Conservation (phyloP, 106 monocot genomes). For the Dioscorea dumetorum region DNA sequence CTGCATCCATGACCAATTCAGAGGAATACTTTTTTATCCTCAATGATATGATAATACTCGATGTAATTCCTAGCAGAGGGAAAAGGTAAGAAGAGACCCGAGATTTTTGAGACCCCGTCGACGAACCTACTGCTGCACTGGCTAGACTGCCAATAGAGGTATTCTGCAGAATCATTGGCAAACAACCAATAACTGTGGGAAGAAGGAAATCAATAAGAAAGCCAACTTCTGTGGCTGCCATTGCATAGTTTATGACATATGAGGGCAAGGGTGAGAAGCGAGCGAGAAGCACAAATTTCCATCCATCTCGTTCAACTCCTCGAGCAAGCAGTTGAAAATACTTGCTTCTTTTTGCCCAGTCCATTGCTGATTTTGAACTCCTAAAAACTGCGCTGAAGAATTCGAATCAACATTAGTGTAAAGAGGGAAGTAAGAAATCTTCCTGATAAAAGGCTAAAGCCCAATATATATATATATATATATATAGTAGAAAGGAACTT, state of each 20-base stretch:
- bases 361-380: constrained; percentile 75
- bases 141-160: constrained; percentile 94
- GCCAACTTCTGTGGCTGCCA: constrained; percentile 79
- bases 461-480: too few relatives aligned
- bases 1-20: constrained; percentile 35
- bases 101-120: constrained; percentile 47
- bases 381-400: constrained; percentile 56
- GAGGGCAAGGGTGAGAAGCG: constrained; percentile 93
- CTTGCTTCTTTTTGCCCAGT: constrained; percentile 51
- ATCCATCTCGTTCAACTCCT: constrained; percentile 88
- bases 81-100: constrained; percentile 55
- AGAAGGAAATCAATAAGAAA: constrained; percentile 89
- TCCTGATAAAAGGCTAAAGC: too few relatives aligned
- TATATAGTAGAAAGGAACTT: too few relatives aligned
- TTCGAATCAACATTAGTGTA: not conserved
- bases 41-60: constrained; percentile 78
- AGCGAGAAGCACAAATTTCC: constrained; percentile 90
- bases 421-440: too few relatives aligned
- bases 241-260: constrained; percentile 81
- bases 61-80: constrained; percentile 66
- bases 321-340: constrained; percentile 63
- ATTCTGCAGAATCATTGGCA: constrained; percentile 98
- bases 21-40: constrained; percentile 85
- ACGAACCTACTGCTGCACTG: constrained; percentile 62
- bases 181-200: constrained; percentile 71